Percentiles rank a stretch among this genome's conserved stretches.
Conservation (phyloP, 345 rosid genomes). For the Pistacia atlantica region DNA sequence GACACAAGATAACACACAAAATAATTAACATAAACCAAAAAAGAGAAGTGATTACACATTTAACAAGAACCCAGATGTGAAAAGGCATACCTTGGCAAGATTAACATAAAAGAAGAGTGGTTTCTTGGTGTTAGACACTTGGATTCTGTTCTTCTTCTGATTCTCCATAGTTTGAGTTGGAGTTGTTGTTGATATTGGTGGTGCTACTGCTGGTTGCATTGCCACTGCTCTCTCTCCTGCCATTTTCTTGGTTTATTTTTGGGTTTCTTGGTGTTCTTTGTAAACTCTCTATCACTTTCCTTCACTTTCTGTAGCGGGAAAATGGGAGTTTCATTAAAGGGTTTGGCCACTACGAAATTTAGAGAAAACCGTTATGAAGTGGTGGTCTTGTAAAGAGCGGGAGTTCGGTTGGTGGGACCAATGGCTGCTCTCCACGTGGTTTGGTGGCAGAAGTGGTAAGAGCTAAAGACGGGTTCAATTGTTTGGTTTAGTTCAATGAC, state of each 20-base stretch:
- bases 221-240: conserved; percentile 9
- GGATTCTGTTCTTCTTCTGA: conserved; percentile 67
- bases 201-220: not conserved
- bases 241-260: not conserved
- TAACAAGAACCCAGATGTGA: not conserved
- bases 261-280: not conserved
- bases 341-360: not conserved
- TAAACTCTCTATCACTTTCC: not conserved
- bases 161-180: conserved; percentile 27
- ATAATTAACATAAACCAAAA: not conserved
- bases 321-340: conserved; percentile 7
- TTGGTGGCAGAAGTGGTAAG: conserved; percentile 18
- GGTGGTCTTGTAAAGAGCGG: not conserved
- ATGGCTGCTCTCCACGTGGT: not conserved
- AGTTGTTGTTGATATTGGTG: not conserved
- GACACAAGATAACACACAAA: not conserved
- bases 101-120: conserved; percentile 69
- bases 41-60: not conserved
- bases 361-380: conserved; percentile 20
- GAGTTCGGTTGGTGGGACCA: not conserved
- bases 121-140: conserved; percentile 69
- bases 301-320: conserved; percentile 14
- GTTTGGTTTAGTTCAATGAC: not conserved
- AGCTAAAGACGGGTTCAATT: not conserved
- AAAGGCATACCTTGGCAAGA: conserved; percentile 54